Evolutionary conservation across 768 basidiomycete genomes (phyloP), one percentile per base, ranked within the genome.

Genomic region (Phaffia australis): DNA sequence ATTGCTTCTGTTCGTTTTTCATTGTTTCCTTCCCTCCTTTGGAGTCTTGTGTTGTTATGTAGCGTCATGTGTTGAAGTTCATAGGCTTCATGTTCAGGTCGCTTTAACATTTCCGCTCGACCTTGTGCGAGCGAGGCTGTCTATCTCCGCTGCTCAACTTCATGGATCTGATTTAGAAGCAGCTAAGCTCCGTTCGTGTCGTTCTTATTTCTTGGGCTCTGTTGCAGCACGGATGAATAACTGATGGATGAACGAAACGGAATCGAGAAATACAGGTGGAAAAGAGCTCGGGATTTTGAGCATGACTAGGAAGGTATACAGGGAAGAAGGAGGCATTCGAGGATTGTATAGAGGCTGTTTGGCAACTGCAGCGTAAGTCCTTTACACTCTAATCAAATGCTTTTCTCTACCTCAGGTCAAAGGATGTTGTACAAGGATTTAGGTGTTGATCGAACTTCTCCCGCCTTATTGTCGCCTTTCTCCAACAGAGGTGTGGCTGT

Each of bases 1-100:
- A 88, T 98, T 69, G 87, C 88, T 11, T 92, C 90, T 68, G 94
- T 99, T 69, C 88, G 91, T 91, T 73, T 74, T 88, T 83, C 15
- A 16, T 27, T 23, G 29, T 42, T 42, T 42, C 35, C 35, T 42
- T 42, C 11, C 4, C 11, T 5, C 16, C 4, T 54, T 5, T 54
- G 15, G 4, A 54, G 8, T n/a, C 15, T 25, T 23, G 19, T n/a
- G 4, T 27, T 58, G 11, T 11, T n/a, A 1, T 16, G 6, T 50
- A 21, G 2, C 4, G 25, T 35, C 8, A 21, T n/a, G 21, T 2
- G 23, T 57, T 58, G 47, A 65, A n/a, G 29, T n/a, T 47, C 49
- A 23, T 19, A 42, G 21, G 3, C 16, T 23, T 19, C 16, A 49
- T 58, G 29, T 25, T 4, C 23, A 60, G 58, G 63, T 69, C 57